Base-by-base conservation (phyloP, 768 basidiomycete genomes). In the Lactarius sp. region DNA sequence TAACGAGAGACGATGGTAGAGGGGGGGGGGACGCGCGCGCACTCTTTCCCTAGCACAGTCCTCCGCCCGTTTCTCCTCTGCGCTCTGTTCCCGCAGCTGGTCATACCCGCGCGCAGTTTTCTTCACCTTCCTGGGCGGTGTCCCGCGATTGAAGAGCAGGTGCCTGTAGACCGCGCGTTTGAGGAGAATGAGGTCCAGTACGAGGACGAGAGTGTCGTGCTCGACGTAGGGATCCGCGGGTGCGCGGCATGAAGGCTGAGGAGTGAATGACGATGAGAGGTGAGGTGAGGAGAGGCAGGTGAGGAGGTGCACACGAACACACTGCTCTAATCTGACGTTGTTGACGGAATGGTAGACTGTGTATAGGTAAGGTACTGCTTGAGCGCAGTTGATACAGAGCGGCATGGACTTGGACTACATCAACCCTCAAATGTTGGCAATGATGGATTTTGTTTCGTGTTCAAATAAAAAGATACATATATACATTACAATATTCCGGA, bases 171-270 rank as follows among this genome's bases (percentile, higher is more conserved):
- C 92, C 13, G 83, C 91, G 42, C 87, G 76, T 73, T 93, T 93
- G 27, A 94, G 79, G 27, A 94, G 79, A 56, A 94, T 87, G 2
- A 94, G 79, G 75, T 94, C 92, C 46, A 94, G 79, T 6, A 90
- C 74, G 20, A 93, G 76, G 1, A 84, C 87, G 64, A 93, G 75
- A 0, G 79, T 76, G 71, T 93, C 90, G 65, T 93, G 87, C 71
- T 94, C 92, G 64, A 93, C 89, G 68, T 93, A 94, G 61, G 90
- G 90, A 74, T 94, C 92, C 0, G 86, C 90, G 69, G 93, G 92
- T 33, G 76, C 74, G 42, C 78, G 80, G 70, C 89, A 90, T 59
- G 76, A 76, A 31, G 77, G 74, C 88, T 89, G 66, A 34, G 10
- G 31, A 59, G 8, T 46, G 52, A 16, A 53, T 69, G 56, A 69